Evolutionary conservation across 2,329 filamentous ascomycete species (phyloP).

Genomic region (Penicillium sp.): DNA sequence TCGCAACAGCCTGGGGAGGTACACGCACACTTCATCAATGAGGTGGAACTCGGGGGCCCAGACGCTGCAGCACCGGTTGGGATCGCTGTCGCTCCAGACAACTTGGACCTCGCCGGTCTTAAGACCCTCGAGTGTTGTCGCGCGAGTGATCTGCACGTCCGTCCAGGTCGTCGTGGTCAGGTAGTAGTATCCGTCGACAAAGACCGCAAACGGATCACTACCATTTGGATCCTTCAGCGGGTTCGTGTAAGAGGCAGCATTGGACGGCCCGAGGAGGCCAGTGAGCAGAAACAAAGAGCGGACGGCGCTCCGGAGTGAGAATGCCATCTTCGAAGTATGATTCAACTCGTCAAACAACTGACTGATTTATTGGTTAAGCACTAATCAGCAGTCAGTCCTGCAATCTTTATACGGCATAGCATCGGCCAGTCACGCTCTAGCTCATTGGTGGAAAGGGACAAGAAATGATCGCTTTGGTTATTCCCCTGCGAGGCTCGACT

Average conservation of each 20-base stretch:
- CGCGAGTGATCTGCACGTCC: slow-evolving; percentile 59
- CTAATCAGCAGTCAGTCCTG: neutral
- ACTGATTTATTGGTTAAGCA: neutral
- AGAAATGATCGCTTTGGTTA: neutral
- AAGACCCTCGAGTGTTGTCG: slow-evolving; percentile 60
- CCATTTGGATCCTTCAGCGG: slow-evolving; percentile 46
- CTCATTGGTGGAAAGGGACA: slow-evolving; percentile 14
- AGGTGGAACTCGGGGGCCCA: slow-evolving; percentile 65
- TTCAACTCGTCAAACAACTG: neutral
- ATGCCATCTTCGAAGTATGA: neutral
- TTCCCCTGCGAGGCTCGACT: slow-evolving; percentile 1
- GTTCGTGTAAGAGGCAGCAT: slow-evolving; percentile 6
- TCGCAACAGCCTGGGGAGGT: neutral
- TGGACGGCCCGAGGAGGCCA: neutral
- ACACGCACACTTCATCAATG: slow-evolving; percentile 40
- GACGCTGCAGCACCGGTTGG: slow-evolving; percentile 58
- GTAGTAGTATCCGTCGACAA: slow-evolving; percentile 61
- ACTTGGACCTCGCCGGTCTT: slow-evolving; percentile 57
- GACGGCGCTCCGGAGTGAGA: neutral
- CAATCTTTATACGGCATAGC: neutral
- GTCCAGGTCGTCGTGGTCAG: slow-evolving; percentile 62
- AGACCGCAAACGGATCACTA: slow-evolving; percentile 60
- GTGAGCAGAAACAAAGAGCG: neutral
- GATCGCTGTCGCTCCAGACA: slow-evolving; percentile 56
- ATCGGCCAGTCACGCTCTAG: neutral